Evolutionary conservation across 371 early-diverging fungal species (phyloP).

Genomic region (Nematocida sp.): DNA sequence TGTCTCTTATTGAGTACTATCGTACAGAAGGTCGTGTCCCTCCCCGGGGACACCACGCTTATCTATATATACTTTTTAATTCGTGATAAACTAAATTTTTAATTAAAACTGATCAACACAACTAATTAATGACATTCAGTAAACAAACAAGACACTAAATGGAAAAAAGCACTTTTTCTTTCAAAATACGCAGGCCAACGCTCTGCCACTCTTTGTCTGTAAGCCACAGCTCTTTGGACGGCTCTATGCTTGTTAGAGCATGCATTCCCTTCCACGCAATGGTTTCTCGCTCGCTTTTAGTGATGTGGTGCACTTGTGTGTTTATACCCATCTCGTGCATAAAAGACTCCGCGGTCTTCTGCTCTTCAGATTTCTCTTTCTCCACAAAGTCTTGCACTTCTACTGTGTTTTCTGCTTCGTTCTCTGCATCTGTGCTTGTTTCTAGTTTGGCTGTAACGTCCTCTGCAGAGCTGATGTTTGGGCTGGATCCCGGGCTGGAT

Average conservation of each 20-base stretch:
- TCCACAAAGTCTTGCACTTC: background rate
- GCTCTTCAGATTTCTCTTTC: background rate
- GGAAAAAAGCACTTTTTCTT: conserved; percentile 64
- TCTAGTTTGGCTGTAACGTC: background rate
- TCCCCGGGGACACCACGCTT: no score
- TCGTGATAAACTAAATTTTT: no score
- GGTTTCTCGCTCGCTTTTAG: background rate
- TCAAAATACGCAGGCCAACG: conserved; percentile 60
- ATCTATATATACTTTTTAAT: no score
- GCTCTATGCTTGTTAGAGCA: conserved; percentile 57
- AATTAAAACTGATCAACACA: no score
- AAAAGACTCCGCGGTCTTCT: background rate
- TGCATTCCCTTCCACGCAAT: conserved; percentile 51
- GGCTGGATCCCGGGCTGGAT: background rate
- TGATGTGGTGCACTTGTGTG: background rate
- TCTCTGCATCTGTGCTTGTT: background rate
- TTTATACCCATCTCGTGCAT: background rate
- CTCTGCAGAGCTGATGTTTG: background rate
- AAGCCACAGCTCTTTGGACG: conserved; percentile 63
- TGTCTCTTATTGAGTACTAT: no score
- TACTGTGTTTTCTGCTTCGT: background rate
- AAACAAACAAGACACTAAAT: no score
- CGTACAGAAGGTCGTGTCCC: no score
- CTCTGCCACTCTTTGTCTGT: conserved; percentile 63
- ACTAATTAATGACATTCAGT: no score